A percentile compares a stretch with the other conserved stretches of the same genome.
phyloP scores from a whole-genome alignment of 768 basidiomycete genomes.

The Amanita pallidorosea region DNA sequence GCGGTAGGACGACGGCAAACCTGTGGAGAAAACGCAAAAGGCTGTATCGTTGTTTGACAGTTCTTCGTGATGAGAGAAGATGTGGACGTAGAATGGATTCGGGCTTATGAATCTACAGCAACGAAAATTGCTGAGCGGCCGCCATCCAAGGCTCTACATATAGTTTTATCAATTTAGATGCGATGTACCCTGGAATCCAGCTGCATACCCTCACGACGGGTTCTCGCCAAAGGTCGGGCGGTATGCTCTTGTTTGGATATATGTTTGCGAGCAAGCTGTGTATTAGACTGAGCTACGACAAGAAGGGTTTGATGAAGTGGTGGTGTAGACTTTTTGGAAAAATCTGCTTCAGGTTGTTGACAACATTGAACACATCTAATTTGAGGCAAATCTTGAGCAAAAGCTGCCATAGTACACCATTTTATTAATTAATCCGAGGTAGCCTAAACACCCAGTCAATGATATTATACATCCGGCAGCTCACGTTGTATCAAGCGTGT shows the following conservation, averaged over 20 bases:
- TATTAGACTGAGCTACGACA: constrained; percentile 73
- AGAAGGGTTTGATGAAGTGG: constrained; percentile 59
- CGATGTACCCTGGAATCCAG: constrained; percentile 42
- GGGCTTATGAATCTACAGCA: too few relatives aligned
- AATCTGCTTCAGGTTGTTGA: constrained; percentile 43
- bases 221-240: constrained; percentile 68
- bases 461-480: constrained; percentile 55
- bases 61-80: too few relatives aligned
- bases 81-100: too few relatives aligned
- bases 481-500: constrained; percentile 71
- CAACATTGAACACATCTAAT: neutral
- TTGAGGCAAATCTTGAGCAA: neutral
- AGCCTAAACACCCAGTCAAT: neutral
- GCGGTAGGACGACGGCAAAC: constrained; percentile 57
- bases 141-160: constrained; percentile 48
- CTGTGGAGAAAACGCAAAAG: constrained; percentile 13
- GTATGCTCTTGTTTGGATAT: constrained; percentile 76
- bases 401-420: too few relatives aligned
- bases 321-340: constrained; percentile 58
- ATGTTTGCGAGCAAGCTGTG: constrained; percentile 67
- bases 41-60: constrained; percentile 10
- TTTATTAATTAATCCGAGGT: neutral
- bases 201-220: constrained; percentile 75
- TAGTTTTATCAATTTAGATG: constrained; percentile 76
- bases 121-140: constrained; percentile 23